A percentile compares a stretch with the other conserved stretches of the same genome.
phyloP scores from a whole-genome alignment of 805 yeast species.

The Saturnispora serradocipensis region DNA sequence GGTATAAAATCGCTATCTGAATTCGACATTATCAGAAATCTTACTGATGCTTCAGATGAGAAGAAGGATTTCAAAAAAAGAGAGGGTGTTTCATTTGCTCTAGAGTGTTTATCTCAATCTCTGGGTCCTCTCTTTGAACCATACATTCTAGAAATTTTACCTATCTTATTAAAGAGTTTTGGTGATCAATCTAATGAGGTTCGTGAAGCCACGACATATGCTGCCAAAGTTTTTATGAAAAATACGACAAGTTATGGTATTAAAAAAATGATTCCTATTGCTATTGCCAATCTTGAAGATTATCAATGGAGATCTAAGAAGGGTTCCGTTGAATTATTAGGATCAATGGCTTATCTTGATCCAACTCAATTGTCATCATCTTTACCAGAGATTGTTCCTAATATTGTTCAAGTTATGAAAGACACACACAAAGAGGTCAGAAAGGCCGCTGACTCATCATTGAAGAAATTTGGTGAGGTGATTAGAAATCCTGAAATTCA shows the following conservation, averaged over 20 bases:
- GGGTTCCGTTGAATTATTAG: slow-evolving; percentile 92
- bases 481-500: slow-evolving; percentile 96
- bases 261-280: slow-evolving; percentile 81
- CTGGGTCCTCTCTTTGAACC: slow-evolving; percentile 84
- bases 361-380: slow-evolving; percentile 90
- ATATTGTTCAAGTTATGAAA: slow-evolving; percentile 87
- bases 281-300: slow-evolving; percentile 76
- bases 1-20: slow-evolving; percentile 74
- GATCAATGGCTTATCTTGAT: slow-evolving; percentile 96
- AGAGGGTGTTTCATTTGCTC: slow-evolving; percentile 81
- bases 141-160: slow-evolving; percentile 80
- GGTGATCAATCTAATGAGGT: slow-evolving; percentile 86
- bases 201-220: slow-evolving; percentile 78
- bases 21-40: slow-evolving; percentile 63
- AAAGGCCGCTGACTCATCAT: slow-evolving; percentile 82
- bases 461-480: slow-evolving; percentile 92
- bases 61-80: slow-evolving; percentile 64
- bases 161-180: slow-evolving; percentile 65
- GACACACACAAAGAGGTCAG: slow-evolving; percentile 97
- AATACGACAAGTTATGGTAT: slow-evolving; percentile 90
- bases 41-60: slow-evolving; percentile 82
- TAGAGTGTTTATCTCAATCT: slow-evolving; percentile 73
- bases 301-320: slow-evolving; percentile 94
- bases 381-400: slow-evolving; percentile 85
- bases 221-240: slow-evolving; percentile 83